Evolutionary conservation across 106 monocot species (phyloP), one percentile per base, ranked within the genome.

Genomic region (Dactylorhiza incarnata): DNA sequence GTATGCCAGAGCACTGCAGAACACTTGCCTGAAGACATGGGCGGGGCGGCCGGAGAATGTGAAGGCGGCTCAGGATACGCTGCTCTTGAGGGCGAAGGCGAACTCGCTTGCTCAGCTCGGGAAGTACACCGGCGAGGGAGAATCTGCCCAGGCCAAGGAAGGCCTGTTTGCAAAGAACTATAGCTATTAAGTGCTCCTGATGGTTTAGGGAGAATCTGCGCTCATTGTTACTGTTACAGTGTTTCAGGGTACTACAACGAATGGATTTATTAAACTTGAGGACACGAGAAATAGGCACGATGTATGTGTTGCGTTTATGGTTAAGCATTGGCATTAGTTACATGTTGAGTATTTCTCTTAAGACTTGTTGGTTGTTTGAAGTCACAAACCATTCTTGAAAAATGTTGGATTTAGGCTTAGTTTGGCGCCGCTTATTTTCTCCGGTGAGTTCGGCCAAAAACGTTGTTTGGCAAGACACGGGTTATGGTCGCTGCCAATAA

Each of bases 11-110:
- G 88, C 91, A 25, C 81, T 92, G 48, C 88, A 92, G 72, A 92
- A 92, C 86, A 89, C 91, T 5, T 92, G 88, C 88, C 67, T 92
- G 78, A 92, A 92, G 80, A 92, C 91, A 17, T 92, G 88, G 88
- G 91, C 86, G 73, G 91, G 91, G 19, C 72, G 84, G 49, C 86
- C 84, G 5, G 91, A 89, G 80, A 92, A 92, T n/a, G 88, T 92
- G 52, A 86, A 86, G 86, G 88, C 88, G 1, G 91, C 88, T 14
- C 91, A 92, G 58, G 88, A 92, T 49, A 46, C 52, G 46, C 84
- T 92, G 48, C 86, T 92, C 6, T 5, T 72, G 10, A 73, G 88
- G 17, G 91, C 88, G 13, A 86, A 83, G 83, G 88, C 84, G 53
- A 92, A 92, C 79, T 92, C 91, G 2, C 84, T 86, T 15, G 91